phyloP scores from a whole-genome alignment of 2,329 filamentous ascomycete genomes.

The Xylariales sp. region DNA sequence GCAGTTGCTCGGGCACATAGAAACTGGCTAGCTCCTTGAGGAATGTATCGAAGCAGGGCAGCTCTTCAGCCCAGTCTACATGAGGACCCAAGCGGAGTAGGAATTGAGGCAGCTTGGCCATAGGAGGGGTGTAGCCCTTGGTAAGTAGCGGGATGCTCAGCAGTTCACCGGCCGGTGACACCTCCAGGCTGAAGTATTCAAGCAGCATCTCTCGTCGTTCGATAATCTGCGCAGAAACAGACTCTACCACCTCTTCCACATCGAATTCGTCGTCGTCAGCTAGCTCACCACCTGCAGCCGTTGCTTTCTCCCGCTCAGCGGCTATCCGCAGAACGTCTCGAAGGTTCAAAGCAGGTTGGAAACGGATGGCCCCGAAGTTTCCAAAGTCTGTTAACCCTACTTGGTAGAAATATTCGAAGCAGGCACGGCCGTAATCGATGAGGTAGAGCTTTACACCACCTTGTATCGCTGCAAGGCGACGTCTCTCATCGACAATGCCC shows the following conservation, averaged over 20 bases:
- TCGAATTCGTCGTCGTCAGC: conserved; percentile 55
- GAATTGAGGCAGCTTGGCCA: conserved; percentile 86
- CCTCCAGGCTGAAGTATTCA: conserved; percentile 88
- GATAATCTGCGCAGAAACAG: conserved; percentile 65
- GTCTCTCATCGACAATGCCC: conserved; percentile 81
- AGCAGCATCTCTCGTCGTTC: conserved; percentile 78
- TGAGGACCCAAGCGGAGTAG: conserved; percentile 82
- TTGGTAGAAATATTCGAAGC: conserved; percentile 93
- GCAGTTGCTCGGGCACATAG: conserved; percentile 84
- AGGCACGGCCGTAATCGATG: conserved; percentile 84
- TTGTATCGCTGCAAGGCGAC: conserved; percentile 88
- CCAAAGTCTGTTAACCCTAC: conserved; percentile 91
- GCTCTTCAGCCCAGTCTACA: conserved; percentile 82
- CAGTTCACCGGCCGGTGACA: conserved; percentile 74
- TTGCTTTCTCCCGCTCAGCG: conserved; percentile 64
- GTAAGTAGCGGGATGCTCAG: conserved; percentile 76
- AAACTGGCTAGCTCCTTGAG: conserved; percentile 83
- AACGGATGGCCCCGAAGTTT: conserved; percentile 83
- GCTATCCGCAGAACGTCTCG: conserved; percentile 68
- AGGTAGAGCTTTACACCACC: conserved; percentile 88
- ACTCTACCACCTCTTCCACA: conserved; percentile 59
- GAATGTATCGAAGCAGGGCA: conserved; percentile 79
- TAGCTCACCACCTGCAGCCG: conserved; percentile 18
- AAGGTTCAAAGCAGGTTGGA: conserved; percentile 71
- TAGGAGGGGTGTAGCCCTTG: conserved; percentile 81